phyloP scores from a whole-genome alignment of 208 protist genomes.

The Trypanosoma cruzi region DNA sequence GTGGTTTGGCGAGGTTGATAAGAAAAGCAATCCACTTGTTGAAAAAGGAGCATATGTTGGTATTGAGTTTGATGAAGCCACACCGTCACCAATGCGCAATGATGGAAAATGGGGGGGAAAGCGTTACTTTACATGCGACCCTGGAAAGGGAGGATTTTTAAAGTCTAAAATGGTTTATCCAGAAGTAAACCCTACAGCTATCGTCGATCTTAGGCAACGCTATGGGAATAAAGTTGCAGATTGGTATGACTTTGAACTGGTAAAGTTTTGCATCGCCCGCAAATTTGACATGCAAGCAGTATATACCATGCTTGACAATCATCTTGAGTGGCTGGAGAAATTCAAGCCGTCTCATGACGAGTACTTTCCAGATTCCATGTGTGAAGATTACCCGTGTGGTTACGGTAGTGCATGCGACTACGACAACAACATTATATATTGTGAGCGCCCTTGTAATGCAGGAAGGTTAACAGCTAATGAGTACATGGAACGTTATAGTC shows the following conservation, averaged over 20 bases:
- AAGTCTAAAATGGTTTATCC: constrained; percentile 50
- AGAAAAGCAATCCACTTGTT: constrained; percentile 50
- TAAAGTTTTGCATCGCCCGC: constrained; percentile 87
- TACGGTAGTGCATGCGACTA: constrained; percentile 68
- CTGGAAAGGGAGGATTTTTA: constrained; percentile 44
- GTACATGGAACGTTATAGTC: constrained; percentile 64
- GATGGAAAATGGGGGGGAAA: constrained; percentile 60
- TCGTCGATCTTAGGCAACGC: constrained; percentile 47
- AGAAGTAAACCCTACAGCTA: constrained; percentile 55
- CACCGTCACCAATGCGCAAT: constrained; percentile 41
- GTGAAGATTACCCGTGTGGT: constrained; percentile 71
- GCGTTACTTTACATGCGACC: constrained; percentile 57
- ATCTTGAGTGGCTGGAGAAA: constrained; percentile 64
- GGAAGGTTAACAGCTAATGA: constrained; percentile 57
- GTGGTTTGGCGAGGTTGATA: constrained; percentile 66
- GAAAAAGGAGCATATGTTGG: constrained; percentile 52
- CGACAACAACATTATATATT: constrained; percentile 86
- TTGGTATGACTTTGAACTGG: constrained; percentile 82
- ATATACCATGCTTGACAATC: constrained; percentile 72
- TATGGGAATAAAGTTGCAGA: constrained; percentile 62
- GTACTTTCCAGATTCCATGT: constrained; percentile 73
- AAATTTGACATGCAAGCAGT: constrained; percentile 79
- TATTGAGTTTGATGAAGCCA: constrained; percentile 72
- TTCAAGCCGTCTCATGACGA: constrained; percentile 66
- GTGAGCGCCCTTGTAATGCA: constrained; percentile 76